phyloP scores from a whole-genome alignment of 75 land plant genomes.

The Picea glauca region DNA sequence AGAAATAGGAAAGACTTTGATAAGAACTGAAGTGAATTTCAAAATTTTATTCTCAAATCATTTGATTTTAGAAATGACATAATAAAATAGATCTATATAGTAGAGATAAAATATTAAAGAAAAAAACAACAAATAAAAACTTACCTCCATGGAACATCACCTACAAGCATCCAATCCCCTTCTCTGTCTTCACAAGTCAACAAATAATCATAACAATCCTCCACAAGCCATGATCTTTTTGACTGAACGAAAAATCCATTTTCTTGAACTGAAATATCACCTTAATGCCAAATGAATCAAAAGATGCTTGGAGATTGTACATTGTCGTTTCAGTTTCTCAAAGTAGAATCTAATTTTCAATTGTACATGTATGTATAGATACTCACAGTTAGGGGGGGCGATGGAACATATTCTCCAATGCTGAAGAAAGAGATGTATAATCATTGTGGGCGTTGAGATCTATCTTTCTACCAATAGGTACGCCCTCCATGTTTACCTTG shows the following conservation, averaged over 20 bases:
- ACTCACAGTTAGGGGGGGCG: constrained; percentile 5
- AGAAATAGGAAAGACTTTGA: not conserved
- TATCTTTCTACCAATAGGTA: no score
- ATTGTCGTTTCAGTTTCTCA: not conserved
- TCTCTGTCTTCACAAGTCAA: constrained; percentile 86
- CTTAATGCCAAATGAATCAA: not conserved
- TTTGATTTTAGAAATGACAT: no score
- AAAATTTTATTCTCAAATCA: no score
- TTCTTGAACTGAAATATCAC: not conserved
- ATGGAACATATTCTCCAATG: no score
- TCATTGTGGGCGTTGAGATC: no score
- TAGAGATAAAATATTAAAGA: no score
- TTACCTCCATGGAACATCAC: constrained; percentile 95
- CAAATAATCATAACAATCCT: constrained; percentile 50
- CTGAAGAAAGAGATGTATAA: no score
- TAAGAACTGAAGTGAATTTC: not conserved
- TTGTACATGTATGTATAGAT: not conserved
- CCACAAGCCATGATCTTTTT: constrained; percentile 1
- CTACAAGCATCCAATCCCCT: constrained; percentile 90
- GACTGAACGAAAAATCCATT: not conserved
- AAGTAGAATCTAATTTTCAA: not conserved
- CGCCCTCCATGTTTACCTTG: no score
- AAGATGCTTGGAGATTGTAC: not conserved
- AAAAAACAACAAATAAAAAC: not conserved
- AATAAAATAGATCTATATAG: not conserved